Evolutionary conservation across 768 basidiomycete species (phyloP), one percentile per base, ranked within the genome.

Genomic region (Glaciozyma antarctica): DNA sequence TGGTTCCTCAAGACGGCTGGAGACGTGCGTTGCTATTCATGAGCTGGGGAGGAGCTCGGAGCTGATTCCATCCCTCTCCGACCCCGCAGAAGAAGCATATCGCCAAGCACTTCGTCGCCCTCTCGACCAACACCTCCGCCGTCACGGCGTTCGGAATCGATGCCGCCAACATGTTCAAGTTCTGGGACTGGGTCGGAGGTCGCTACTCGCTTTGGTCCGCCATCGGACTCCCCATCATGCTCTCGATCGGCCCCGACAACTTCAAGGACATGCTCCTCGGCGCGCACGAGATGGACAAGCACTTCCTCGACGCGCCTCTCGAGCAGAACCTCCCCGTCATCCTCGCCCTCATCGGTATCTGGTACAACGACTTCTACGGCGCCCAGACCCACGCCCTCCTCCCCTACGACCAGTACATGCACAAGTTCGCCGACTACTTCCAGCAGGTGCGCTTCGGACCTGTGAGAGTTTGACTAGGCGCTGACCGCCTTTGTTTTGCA

Each of bases 171-270:
- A 99, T 99, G 93, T 99, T 99, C 84, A 86, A 88, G 76, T 98
- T 99, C 84, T 99, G 94, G 94, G 95, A 98, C 78, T 99, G 95
- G 95, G 95, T 99, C 69, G 95, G 95, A 68, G 95, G 95, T 32
- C 85, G 94, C 68, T 99, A 99, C 83, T 91, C 88, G 73, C 81
- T 99, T 70, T 98, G 95, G 94, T 92, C 90, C 67, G 94, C 95
- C 38, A 97, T 99, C 72, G 95, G 95, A 65, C 81, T 98, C 65
- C 88, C 89, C 53, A 98, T 99, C 78, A 88, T 89, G 47, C 80
- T 98, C 58, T 87, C 85, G 54, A 88, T 98, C 73, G 95, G 95
- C 5, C 95, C 85, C 75, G 88, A 95, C 45, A 88, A 93, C 81
- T 98, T 98, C 76, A 86, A 88, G 76, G 79, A 87, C 75, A 80